Base-by-base conservation (phyloP, 2,329 filamentous ascomycete genomes). In the Fusarium pseudonygamai region DNA sequence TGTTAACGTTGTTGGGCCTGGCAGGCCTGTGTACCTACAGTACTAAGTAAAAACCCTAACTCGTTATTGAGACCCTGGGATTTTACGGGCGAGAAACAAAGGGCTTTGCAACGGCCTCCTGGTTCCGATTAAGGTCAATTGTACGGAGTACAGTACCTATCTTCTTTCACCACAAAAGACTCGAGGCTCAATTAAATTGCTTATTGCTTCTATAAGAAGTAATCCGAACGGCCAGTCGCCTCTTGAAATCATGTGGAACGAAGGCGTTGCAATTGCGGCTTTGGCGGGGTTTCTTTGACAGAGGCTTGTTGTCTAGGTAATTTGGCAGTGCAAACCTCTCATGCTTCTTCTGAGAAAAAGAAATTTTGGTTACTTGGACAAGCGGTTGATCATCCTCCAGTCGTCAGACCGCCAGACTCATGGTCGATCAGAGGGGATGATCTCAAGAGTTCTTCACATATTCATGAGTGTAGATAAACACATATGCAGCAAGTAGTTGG, bases 361-460 rank as follows among this genome's bases (percentile, higher is more conserved):
- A 58, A 26, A 14, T 18, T 11, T 46, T 34, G 34, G 52, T 43
- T 49, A 36, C 22, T 24, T 28, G 20, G 30, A 24, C 26, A 40
- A 50, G 55, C 47, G 53, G 59, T 64, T 71, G 71, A 73, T 73
- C 71, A 34, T 67, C 71, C 45, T 68, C 26, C 20, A 22, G 40
- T 56, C 53, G 62, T 52, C 69, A 68, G 71, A 73, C 70, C 70
- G 66, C 70, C 66, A 71, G 32, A 60, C 53, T 60, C 39, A 30
- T 70, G 65, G 69, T 24, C 58, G 70, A 73, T 73, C 70, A 62
- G 52, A 68, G 47, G 45, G 45, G 70, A 67, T 57, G 64, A 69
- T 69, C 66, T 46, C 40, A 40, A 64, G 55, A 22, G 40, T 20
- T 52, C 39, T 67, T 34, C 32, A 49, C 45, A 47, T 47, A 28